phyloP scores from a whole-genome alignment of 495 filamentous ascomycete species.

The Cetradonia linearis region DNA sequence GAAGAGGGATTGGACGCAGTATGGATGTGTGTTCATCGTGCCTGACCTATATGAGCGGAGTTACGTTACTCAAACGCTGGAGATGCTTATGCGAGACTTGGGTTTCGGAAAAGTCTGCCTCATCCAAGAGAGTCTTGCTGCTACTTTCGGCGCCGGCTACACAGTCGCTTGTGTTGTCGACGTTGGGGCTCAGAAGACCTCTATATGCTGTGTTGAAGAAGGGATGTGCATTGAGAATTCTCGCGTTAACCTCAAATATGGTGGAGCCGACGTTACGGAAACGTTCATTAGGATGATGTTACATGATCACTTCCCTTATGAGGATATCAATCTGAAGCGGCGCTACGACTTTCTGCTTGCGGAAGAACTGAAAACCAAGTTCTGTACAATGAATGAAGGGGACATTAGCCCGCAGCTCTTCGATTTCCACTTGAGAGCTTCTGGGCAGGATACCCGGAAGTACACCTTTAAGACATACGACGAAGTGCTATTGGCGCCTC shows the following conservation, averaged over 20 bases:
- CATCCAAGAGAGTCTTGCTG: slow-evolving; percentile 89
- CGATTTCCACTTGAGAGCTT: slow-evolving; percentile 81
- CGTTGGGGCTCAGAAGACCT: slow-evolving; percentile 95
- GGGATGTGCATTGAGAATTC: slow-evolving; percentile 92
- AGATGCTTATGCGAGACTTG: slow-evolving; percentile 78
- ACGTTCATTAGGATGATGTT: slow-evolving; percentile 96
- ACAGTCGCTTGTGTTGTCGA: slow-evolving; percentile 90
- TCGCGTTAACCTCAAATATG: slow-evolving; percentile 84
- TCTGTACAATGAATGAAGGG: slow-evolving; percentile 75
- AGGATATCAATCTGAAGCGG: slow-evolving; percentile 80
- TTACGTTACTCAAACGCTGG: slow-evolving; percentile 74
- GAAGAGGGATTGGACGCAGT: slow-evolving; percentile 74
- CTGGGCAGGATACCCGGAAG: slow-evolving; percentile 78
- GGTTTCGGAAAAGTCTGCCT: slow-evolving; percentile 81
- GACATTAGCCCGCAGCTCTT: slow-evolving; percentile 70
- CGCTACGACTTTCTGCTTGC: slow-evolving; percentile 88
- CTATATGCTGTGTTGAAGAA: slow-evolving; percentile 94
- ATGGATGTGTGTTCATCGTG: slow-evolving; percentile 88
- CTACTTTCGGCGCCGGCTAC: slow-evolving; percentile 92
- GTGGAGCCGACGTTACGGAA: slow-evolving; percentile 85
- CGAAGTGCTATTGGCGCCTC: slow-evolving; percentile 78
- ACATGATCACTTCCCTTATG: slow-evolving; percentile 84
- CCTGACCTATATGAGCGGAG: slow-evolving; percentile 92
- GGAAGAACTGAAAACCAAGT: slow-evolving; percentile 86
- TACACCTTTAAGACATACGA: slow-evolving; percentile 94